Evolutionary conservation across 2,329 filamentous ascomycete genomes (phyloP).

Genomic region (Sporothrix curviconia): DNA sequence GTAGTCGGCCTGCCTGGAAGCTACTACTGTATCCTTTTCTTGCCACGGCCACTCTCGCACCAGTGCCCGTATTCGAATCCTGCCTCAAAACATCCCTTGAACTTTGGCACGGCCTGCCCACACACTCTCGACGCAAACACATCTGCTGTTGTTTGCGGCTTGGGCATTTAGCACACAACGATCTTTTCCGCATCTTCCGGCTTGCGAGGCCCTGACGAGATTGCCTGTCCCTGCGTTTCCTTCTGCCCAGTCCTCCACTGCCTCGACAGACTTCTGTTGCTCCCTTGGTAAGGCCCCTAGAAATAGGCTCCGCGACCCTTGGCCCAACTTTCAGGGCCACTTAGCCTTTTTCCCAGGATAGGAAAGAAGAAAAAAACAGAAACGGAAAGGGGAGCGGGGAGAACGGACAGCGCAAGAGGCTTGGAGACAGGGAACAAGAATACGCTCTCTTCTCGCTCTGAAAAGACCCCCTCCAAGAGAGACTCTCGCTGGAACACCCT

Average conservation of each 20-base stretch:
- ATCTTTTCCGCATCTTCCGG: conserved; percentile 8
- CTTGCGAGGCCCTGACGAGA: conserved; percentile 2
- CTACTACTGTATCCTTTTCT: not conserved
- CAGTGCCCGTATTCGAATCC: not conserved
- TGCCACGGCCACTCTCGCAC: not conserved
- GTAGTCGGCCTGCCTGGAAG: not conserved
- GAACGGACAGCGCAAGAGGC: not conserved
- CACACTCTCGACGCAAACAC: not conserved
- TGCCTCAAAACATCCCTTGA: too few relatives aligned
- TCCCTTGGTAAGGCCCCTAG: not conserved
- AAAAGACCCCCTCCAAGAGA: not conserved
- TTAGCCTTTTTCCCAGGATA: not conserved
- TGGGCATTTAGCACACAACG: not conserved
- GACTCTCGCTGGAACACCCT: not conserved
- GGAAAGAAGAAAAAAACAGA: not conserved
- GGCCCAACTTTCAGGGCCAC: not conserved
- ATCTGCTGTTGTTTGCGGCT: not conserved
- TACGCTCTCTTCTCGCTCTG: too few relatives aligned
- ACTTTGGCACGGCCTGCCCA: not conserved
- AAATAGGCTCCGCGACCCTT: conserved; percentile 7
- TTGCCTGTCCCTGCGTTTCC: too few relatives aligned
- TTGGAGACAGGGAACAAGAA: not conserved
- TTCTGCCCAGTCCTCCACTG: too few relatives aligned
- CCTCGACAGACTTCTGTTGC: not conserved
- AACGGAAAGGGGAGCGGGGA: not conserved